A percentile compares a stretch with the other conserved stretches of the same genome.
phyloP scores from a whole-genome alignment of 1,284 basidiomycete genomes.

The Abortiporus biennis region DNA sequence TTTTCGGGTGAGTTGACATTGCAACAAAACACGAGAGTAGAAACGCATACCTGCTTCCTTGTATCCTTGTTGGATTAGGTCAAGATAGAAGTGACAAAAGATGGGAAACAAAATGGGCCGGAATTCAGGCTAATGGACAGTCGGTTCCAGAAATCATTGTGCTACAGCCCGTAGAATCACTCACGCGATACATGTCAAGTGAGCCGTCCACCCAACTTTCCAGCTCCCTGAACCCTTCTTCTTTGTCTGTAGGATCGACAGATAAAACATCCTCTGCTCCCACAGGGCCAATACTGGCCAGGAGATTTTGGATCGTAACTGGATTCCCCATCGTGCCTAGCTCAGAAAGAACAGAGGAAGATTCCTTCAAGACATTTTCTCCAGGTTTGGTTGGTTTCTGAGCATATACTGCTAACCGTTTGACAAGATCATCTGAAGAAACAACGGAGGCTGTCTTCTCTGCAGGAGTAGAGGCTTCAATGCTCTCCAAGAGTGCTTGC shows the following conservation, averaged over 20 bases:
- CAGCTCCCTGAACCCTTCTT: slow-evolving; percentile 81
- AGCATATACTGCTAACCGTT: slow-evolving; percentile 57
- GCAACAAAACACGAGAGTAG: neutral
- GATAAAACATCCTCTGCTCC: slow-evolving; percentile 81
- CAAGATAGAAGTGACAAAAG: slow-evolving; percentile 96
- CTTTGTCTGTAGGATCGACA: slow-evolving; percentile 85
- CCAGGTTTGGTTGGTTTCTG: slow-evolving; percentile 58
- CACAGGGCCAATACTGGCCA: slow-evolving; percentile 68
- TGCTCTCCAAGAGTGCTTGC: slow-evolving; percentile 63
- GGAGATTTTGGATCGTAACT: slow-evolving; percentile 64
- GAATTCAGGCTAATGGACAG: slow-evolving; percentile 73
- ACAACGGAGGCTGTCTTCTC: slow-evolving; percentile 45
- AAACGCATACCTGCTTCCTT: slow-evolving; percentile 73
- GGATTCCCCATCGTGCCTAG: slow-evolving; percentile 58
- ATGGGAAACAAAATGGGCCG: slow-evolving; percentile 91
- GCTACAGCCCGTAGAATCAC: slow-evolving; percentile 18
- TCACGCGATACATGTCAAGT: slow-evolving; percentile 78
- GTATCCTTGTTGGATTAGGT: slow-evolving; percentile 88
- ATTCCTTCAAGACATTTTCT: slow-evolving; percentile 64
- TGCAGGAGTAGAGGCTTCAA: slow-evolving; percentile 50
- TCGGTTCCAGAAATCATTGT: neutral
- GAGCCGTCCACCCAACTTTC: slow-evolving; percentile 94
- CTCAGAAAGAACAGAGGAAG: slow-evolving; percentile 57
- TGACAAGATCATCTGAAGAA: slow-evolving; percentile 59
- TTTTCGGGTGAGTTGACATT: neutral